These are phyloP conservation scores for Citrullus amarus DNA, from an alignment of 306 rosid species.

Conservation along the genomic window DNA sequence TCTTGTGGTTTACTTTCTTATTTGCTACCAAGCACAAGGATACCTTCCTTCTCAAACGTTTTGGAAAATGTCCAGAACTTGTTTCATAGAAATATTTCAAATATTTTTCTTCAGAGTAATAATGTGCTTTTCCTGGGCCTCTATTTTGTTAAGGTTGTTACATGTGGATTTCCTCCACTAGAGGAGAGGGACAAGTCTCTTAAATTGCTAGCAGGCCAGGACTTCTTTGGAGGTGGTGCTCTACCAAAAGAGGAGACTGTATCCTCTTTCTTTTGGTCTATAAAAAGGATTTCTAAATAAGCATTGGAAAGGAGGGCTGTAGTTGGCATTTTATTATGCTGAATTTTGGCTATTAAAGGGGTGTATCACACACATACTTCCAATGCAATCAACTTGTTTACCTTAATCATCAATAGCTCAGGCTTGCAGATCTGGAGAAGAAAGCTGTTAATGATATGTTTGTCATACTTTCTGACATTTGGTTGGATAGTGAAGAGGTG, in stretches of 20 bases:
- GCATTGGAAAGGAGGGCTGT: neutral
- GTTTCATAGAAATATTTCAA: neutral
- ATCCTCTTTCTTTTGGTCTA: slow-evolving; percentile 23
- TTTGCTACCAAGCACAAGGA: neutral
- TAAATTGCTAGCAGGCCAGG: slow-evolving; percentile 54
- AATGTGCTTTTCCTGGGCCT: neutral
- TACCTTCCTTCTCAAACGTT: neutral
- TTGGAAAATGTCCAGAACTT: neutral
- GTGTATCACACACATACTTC: neutral
- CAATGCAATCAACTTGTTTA: slow-evolving; percentile 8
- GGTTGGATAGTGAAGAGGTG: slow-evolving; percentile 93
- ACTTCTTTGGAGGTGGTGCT: slow-evolving; percentile 59
- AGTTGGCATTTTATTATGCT: neutral
- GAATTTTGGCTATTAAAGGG: neutral
- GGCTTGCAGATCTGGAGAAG: slow-evolving; percentile 62
- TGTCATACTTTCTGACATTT: slow-evolving; percentile 74
- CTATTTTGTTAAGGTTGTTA: slow-evolving; percentile 45
- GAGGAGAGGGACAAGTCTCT: slow-evolving; percentile 74
- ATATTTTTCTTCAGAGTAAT: neutral
- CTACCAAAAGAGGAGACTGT: slow-evolving; percentile 70
- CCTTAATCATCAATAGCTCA: slow-evolving; percentile 49
- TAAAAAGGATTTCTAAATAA: neutral
- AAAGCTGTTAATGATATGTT: slow-evolving; percentile 73
- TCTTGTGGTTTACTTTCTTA: neutral
- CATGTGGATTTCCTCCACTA: slow-evolving; percentile 90